Conservation (phyloP, 352 stramenopile species). For the Pythium angustatum region DNA sequence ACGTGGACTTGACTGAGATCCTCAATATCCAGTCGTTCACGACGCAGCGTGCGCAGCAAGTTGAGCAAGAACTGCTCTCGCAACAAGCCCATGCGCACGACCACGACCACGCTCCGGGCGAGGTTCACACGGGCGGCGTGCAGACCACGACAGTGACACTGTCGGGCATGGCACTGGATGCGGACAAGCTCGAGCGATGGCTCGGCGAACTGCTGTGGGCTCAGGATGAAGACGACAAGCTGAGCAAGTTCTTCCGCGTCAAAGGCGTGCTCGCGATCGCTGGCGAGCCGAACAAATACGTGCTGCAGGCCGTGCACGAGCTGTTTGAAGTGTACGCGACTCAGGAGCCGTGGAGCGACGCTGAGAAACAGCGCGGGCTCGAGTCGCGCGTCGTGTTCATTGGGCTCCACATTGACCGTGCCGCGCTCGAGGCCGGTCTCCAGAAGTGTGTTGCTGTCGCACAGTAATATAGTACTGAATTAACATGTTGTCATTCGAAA, state of each 20-base stretch:
- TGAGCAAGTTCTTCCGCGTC: constrained; percentile 64
- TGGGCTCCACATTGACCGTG: constrained; percentile 51
- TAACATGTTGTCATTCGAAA: constrained; percentile 3
- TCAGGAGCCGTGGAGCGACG: constrained; percentile 50
- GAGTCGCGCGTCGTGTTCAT: constrained; percentile 74
- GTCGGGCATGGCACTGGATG: constrained; percentile 35
- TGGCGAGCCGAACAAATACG: constrained; percentile 60
- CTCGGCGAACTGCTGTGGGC: constrained; percentile 73
- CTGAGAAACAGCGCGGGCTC: constrained; percentile 11
- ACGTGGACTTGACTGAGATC: constrained; percentile 67
- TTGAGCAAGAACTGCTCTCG: constrained; percentile 45
- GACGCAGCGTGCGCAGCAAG: constrained; percentile 55
- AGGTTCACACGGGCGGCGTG: constrained; percentile 61
- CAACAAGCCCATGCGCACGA: constrained; percentile 1
- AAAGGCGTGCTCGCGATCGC: constrained; percentile 70
- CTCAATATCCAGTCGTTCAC: constrained; percentile 83
- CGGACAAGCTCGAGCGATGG: constrained; percentile 69
- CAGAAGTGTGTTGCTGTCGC: constrained; percentile 37
- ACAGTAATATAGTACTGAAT: constrained; percentile 18
- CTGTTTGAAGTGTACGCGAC: constrained; percentile 77
- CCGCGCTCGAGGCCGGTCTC: constrained; percentile 40
- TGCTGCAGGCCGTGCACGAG: constrained; percentile 83
- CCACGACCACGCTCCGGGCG: constrained; percentile 6
- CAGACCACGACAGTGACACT: constrained; percentile 69
- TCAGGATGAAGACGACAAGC: constrained; percentile 36